Conservation (phyloP, 2,329 filamentous ascomycete genomes). For the Colletotrichum paranaense region DNA sequence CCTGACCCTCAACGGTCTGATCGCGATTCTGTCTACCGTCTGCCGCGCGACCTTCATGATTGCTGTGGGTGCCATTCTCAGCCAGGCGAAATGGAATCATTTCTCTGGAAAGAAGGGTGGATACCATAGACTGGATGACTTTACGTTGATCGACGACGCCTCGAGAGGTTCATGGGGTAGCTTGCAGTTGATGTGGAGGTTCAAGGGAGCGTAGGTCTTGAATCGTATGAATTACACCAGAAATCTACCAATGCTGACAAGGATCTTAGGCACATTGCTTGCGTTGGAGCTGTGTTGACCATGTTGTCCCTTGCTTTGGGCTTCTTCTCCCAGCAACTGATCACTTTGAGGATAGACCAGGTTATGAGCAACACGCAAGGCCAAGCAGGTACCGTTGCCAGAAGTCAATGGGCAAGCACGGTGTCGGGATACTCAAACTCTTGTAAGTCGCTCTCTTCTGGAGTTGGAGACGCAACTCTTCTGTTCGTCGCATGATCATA, state of each 20-base stretch:
- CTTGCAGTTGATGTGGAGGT: slow-evolving; percentile 34
- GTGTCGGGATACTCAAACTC: not conserved
- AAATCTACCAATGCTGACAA: not conserved
- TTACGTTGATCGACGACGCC: slow-evolving; percentile 38
- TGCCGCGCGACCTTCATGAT: slow-evolving; percentile 38
- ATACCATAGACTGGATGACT: slow-evolving; percentile 34
- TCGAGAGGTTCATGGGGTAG: slow-evolving; percentile 35
- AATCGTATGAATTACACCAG: too few species aligned
- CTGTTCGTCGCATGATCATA: not conserved
- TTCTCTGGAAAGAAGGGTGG: slow-evolving; percentile 15
- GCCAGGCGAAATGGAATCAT: slow-evolving; percentile 41
- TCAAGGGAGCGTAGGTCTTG: slow-evolving; percentile 27
- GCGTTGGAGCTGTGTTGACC: slow-evolving; percentile 48
- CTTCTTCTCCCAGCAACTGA: slow-evolving; percentile 52
- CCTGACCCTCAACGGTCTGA: slow-evolving; percentile 42
- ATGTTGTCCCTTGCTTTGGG: slow-evolving; percentile 50
- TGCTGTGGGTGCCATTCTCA: slow-evolving; percentile 39
- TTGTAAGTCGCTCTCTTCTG: not conserved
- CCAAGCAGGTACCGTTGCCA: slow-evolving; percentile 45
- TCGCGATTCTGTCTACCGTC: slow-evolving; percentile 41
- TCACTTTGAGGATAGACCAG: slow-evolving; percentile 39
- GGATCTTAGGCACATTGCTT: slow-evolving; percentile 43
- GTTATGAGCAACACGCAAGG: slow-evolving; percentile 38
- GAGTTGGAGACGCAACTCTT: not conserved
- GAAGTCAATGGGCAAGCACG: slow-evolving; percentile 11